Evolutionary conservation across 2,329 filamentous ascomycete genomes (phyloP).

Genomic region (Microsporum canis): DNA sequence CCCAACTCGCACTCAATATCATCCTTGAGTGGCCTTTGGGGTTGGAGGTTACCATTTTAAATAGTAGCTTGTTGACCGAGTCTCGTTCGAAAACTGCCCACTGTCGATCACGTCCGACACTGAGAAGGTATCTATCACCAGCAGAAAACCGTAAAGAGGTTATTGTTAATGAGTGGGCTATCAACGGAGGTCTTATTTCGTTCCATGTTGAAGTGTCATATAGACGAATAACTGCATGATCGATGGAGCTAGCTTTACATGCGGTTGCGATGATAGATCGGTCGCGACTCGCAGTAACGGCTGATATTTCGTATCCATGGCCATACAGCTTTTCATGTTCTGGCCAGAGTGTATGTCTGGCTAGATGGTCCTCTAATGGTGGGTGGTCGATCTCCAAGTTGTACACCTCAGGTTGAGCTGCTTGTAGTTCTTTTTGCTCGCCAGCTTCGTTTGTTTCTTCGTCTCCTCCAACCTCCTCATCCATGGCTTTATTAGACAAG

Average conservation of each 20-base stretch:
- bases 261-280: conserved; percentile 73
- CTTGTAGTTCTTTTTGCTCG: conserved; percentile 12
- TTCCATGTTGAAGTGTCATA: conserved; percentile 84
- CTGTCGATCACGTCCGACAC: conserved; percentile 81
- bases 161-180: conserved; percentile 77
- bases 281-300: conserved; percentile 65
- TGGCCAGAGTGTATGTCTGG: conserved; percentile 86
- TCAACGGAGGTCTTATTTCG: conserved; percentile 69
- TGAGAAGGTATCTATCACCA: conserved; percentile 65
- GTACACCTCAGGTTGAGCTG: conserved; percentile 33
- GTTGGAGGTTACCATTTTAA: conserved; percentile 52
- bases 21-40: conserved; percentile 82
- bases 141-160: conserved; percentile 69
- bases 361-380: conserved; percentile 79
- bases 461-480: conserved; percentile 39
- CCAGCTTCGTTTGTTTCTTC: conserved; percentile 39
- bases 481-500: conserved; percentile 87
- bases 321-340: conserved; percentile 95
- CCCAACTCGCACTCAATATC: conserved; percentile 84
- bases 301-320: conserved; percentile 92
- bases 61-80: conserved; percentile 34
- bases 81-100: conserved; percentile 68
- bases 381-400: conserved; percentile 59
- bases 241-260: conserved; percentile 81
- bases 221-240: conserved; percentile 86